Evolutionary conservation across 345 rosid species (phyloP), one percentile per base, ranked within the genome.

Genomic region (Aquilaria sinensis): DNA sequence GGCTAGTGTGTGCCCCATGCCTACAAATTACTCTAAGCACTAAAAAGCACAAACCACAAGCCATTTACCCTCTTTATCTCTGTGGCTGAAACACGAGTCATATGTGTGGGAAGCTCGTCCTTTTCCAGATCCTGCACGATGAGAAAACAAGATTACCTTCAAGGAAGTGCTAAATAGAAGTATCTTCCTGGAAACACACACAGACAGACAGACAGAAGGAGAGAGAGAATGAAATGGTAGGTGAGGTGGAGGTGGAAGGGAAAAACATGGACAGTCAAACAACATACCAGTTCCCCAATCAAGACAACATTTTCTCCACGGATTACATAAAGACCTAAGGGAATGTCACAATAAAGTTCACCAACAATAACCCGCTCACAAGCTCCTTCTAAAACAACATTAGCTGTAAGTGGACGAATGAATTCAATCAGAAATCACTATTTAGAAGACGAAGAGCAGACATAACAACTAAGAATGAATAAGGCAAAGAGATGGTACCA

Each of bases 281-380:
- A 37, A 34, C 57, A 57, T 90, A 93, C 98, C 89, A 93, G 69
- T 78, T 93, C 97, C 58, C 98, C 97, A 50, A 90, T 84, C 64
- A 90, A 76, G 71, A 88, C 97, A 58, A 86, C 95, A 82, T 93
- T 93, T 74, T 90, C 97, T 16, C 96, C 96, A 60, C 97, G 94
- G 64, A 93, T 90, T 37, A 93, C 81, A 60, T 90, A 88, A 33
- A 90, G 77, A 76, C 97, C 99, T 62, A 90, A 83, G 48, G 94
- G 97, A 51, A 90, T 86, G 69, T 93, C 95, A 45, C 95, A 93
- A 52, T 86, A 90, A 67, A 88, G 81, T 16, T 86, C 84, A 43
- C 95, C 97, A 46, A 90, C 96, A 53, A 94, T 86, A 56, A 85
- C 90, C 72, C 96, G 82, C 77, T 94, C 96, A 60, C 89, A 86